Percentiles rank a stretch among this genome's conserved stretches.
Conservation (phyloP, 225 moss, liverwort and hornwort genomes). For the Lunularia cruciata region DNA sequence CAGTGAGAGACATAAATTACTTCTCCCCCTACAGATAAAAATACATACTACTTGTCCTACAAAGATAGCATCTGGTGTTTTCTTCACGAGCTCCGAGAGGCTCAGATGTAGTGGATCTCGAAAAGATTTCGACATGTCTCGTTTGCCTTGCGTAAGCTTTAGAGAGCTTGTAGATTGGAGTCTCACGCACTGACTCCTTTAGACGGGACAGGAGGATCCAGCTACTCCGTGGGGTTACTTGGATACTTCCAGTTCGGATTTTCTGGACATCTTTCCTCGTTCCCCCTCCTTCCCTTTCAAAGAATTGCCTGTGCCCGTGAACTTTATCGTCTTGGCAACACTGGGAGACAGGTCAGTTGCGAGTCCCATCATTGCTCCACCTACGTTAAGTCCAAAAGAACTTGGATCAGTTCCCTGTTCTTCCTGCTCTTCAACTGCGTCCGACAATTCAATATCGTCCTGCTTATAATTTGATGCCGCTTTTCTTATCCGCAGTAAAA, state of each 20-base stretch:
- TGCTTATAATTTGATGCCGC: background rate
- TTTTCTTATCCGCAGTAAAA: constrained; percentile 21
- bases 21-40: constrained; percentile 43
- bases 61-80: constrained; percentile 48
- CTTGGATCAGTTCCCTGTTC: background rate
- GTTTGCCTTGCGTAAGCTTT: background rate
- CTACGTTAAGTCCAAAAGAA: background rate
- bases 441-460: background rate
- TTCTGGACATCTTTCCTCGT: background rate
- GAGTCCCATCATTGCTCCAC: constrained; percentile 15
- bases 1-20: too few relatives aligned
- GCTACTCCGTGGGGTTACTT: background rate
- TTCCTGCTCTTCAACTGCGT: background rate
- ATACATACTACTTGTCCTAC: constrained; percentile 30
- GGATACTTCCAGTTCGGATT: background rate
- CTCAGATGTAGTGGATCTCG: background rate
- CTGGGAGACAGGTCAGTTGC: background rate
- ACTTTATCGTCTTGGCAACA: constrained; percentile 18
- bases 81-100: constrained; percentile 33
- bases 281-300: constrained; percentile 5
- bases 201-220: background rate
- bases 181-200: background rate
- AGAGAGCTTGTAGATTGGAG: background rate
- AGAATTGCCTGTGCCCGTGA: background rate
- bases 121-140: background rate